These are phyloP conservation scores for Raddia distichophylla DNA, from an alignment of 176 grass and related monocot genomes.

Conservation along the genomic window DNA sequence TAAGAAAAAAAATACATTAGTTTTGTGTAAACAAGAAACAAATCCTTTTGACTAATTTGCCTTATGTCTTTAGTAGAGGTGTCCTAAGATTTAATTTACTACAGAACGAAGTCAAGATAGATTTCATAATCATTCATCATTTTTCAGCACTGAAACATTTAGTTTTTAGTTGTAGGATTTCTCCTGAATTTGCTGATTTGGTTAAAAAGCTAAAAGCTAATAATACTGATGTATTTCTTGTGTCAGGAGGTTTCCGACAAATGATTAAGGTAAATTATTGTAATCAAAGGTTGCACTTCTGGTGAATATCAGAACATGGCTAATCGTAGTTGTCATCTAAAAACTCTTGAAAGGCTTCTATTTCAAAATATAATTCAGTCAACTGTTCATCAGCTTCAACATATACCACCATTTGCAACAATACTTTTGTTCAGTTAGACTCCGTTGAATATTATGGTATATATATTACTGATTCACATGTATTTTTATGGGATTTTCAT, in stretches of 20 bases:
- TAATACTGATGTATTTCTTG: conserved; percentile 75
- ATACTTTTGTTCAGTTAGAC: too few relatives aligned
- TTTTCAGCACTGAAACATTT: not conserved
- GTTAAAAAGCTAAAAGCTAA: conserved; percentile 75
- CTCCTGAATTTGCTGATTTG: conserved; percentile 76
- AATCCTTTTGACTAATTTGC: not conserved
- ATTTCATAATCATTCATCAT: not conserved
- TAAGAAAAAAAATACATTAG: too few relatives aligned
- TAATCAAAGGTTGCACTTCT: not conserved
- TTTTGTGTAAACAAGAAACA: too few relatives aligned
- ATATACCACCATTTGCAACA: not conserved
- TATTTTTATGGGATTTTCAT: too few relatives aligned
- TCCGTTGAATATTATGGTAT: too few relatives aligned
- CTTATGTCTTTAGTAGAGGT: not conserved
- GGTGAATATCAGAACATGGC: not conserved
- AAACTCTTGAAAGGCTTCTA: not conserved
- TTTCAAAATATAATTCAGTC: not conserved
- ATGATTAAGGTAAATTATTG: conserved; percentile 80
- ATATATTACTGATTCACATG: too few relatives aligned
- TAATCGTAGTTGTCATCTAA: not conserved
- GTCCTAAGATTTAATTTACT: not conserved
- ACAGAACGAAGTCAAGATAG: conserved; percentile 12
- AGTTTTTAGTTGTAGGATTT: conserved; percentile 60
- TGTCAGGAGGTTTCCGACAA: conserved; percentile 92
- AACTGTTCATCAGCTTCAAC: not conserved